Percentiles rank a stretch among this genome's conserved stretches.
Conservation (phyloP, 2,329 filamentous ascomycete species). For the Cryphonectria nitschkei region DNA sequence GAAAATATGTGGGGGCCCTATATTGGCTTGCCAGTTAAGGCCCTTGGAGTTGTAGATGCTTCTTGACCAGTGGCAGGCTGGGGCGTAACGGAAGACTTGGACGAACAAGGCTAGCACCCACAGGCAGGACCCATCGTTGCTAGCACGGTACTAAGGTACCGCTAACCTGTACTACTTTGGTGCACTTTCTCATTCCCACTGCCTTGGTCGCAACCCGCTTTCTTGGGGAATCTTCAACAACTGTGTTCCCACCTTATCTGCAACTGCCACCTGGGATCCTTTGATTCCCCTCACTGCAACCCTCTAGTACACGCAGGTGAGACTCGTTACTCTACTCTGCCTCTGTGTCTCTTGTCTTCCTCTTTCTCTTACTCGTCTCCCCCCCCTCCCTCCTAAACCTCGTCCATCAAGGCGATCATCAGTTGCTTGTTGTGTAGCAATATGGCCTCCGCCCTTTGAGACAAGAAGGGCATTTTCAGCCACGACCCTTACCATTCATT, state of each 20-base stretch:
- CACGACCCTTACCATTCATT: not conserved
- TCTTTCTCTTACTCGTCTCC: not conserved
- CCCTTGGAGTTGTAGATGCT: not conserved
- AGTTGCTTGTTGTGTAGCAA: not conserved
- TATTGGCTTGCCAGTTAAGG: slow-evolving; percentile 3
- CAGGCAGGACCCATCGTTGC: not conserved
- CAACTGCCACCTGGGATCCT: not conserved
- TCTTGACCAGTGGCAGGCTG: not conserved
- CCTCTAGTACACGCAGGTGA: not conserved
- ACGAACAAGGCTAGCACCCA: not conserved
- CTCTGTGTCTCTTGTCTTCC: not conserved
- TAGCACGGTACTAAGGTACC: not conserved
- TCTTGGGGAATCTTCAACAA: not conserved
- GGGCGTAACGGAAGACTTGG: not conserved
- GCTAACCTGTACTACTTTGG: not conserved
- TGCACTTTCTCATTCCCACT: not conserved
- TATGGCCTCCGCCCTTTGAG: not conserved
- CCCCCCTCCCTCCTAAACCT: not conserved
- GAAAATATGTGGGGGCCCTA: not conserved
- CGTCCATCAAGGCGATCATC: not conserved
- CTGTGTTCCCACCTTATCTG: not conserved
- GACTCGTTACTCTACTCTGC: not conserved
- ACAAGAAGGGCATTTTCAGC: not conserved
- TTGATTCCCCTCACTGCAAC: not conserved
- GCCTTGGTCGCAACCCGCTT: not conserved